These are phyloP conservation scores for Aphanomyces cochlioides DNA, from an alignment of 352 stramenopile species.

Conservation along the genomic window DNA sequence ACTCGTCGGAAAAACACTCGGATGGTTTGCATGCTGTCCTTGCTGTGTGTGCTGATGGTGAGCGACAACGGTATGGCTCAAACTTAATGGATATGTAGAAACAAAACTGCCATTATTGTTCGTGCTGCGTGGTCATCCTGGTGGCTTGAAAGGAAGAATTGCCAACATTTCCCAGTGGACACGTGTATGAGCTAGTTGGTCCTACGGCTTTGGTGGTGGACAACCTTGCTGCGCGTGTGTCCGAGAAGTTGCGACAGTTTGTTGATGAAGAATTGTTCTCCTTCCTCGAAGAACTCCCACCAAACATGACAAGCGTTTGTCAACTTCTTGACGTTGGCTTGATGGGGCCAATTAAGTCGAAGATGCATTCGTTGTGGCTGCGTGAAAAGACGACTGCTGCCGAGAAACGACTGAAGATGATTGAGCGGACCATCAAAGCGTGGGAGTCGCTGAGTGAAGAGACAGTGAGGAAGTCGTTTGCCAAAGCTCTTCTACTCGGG, in stretches of 20 bases:
- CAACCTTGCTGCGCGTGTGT: no score
- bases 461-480: not conserved
- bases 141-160: conserved; percentile 13
- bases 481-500: not conserved
- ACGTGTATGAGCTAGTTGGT: no score
- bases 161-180: not conserved
- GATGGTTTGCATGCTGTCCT: not conserved
- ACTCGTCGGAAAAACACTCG: not conserved
- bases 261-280: no score
- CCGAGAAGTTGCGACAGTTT: no score
- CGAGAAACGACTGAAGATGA: not conserved
- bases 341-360: no score
- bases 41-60: not conserved
- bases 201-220: no score
- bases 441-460: not conserved
- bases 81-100: not conserved
- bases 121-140: not conserved
- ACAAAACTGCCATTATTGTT: not conserved
- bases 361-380: not conserved
- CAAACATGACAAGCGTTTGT: no score
- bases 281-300: no score
- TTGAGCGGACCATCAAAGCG: not conserved
- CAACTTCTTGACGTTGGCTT: no score
- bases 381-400: not conserved
- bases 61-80: not conserved